Evolutionary conservation across 805 yeast species (phyloP).

Genomic region (Pichia scutulata): DNA sequence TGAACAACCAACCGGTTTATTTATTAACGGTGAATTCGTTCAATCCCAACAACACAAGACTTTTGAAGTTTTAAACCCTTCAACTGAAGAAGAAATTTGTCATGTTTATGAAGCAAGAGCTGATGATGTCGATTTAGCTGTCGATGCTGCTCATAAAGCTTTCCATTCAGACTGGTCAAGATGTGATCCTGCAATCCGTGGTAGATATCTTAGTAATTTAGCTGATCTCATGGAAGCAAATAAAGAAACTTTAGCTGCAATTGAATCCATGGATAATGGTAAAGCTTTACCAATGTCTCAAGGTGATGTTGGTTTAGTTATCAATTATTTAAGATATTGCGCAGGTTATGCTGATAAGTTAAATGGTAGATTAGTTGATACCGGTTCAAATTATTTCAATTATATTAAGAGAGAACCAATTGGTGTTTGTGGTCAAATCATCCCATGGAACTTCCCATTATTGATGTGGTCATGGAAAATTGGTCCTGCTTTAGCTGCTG

Average conservation of each 20-base stretch:
- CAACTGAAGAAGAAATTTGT: slow-evolving; percentile 63
- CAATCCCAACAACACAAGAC: slow-evolving; percentile 48
- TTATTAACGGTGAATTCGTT: slow-evolving; percentile 59
- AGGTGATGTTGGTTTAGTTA: slow-evolving; percentile 68
- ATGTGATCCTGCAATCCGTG: slow-evolving; percentile 62
- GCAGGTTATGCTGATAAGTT: slow-evolving; percentile 92
- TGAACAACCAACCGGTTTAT: slow-evolving; percentile 45
- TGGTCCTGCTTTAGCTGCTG: slow-evolving; percentile 88
- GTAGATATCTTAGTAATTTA: slow-evolving; percentile 53
- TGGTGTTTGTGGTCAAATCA: slow-evolving; percentile 93
- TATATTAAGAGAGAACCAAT: slow-evolving; percentile 84
- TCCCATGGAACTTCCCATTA: slow-evolving; percentile 96
- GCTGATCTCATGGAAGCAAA: slow-evolving; percentile 73
- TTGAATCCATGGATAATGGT: slow-evolving; percentile 87
- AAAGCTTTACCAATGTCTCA: slow-evolving; percentile 64
- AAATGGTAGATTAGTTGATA: slow-evolving; percentile 66
- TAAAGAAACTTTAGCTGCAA: slow-evolving; percentile 62
- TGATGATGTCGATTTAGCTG: slow-evolving; percentile 80
- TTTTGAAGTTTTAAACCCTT: slow-evolving; percentile 56
- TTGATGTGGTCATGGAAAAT: slow-evolving; percentile 93
- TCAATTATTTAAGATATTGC: slow-evolving; percentile 68
- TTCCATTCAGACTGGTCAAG: slow-evolving; percentile 62
- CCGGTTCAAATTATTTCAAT: slow-evolving; percentile 65
- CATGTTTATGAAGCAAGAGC: slow-evolving; percentile 67
- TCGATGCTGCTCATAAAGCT: slow-evolving; percentile 75